Conservation (phyloP, 2,329 filamentous ascomycete species). For the Rasamsonia emersonii region DNA sequence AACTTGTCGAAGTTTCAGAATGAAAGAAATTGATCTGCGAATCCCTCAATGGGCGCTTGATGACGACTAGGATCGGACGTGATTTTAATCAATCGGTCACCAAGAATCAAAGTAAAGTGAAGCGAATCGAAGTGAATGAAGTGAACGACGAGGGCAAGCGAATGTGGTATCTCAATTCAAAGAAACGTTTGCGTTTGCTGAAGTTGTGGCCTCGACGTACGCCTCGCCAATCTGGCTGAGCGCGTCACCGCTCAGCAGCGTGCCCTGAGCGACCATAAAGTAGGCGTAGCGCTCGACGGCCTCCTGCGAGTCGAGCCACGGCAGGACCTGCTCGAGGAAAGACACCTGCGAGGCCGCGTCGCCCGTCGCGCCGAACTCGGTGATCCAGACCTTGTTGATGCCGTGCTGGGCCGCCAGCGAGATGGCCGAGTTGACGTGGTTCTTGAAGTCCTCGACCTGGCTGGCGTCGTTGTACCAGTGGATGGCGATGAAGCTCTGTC, state of each 20-base stretch:
- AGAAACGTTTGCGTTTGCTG: no score
- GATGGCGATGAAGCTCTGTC: constrained; percentile 32
- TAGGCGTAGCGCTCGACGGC: constrained; percentile 36
- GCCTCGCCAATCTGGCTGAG: constrained; percentile 22
- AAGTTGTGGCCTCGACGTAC: no score
- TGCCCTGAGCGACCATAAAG: constrained; percentile 28
- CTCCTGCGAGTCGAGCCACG: constrained; percentile 31
- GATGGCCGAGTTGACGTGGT: constrained; percentile 28
- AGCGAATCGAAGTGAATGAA: no score
- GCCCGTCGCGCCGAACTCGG: constrained; percentile 34
- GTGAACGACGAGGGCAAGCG: no score
- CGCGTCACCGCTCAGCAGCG: constrained; percentile 18
- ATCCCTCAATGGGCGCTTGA: no score
- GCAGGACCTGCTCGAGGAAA: constrained; percentile 31
- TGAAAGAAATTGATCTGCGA: no score
- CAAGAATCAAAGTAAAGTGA: no score
- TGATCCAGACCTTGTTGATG: constrained; percentile 37
- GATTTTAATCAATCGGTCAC: no score
- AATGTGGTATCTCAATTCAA: no score
- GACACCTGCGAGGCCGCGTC: constrained; percentile 15
- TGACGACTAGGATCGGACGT: no score
- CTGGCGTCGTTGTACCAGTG: constrained; percentile 36
- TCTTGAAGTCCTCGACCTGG: constrained; percentile 26
- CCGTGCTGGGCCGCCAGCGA: constrained; percentile 22
- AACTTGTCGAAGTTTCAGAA: no score